Base-by-base conservation (phyloP, 1,284 basidiomycete species). In the Meira miltonrushii region DNA sequence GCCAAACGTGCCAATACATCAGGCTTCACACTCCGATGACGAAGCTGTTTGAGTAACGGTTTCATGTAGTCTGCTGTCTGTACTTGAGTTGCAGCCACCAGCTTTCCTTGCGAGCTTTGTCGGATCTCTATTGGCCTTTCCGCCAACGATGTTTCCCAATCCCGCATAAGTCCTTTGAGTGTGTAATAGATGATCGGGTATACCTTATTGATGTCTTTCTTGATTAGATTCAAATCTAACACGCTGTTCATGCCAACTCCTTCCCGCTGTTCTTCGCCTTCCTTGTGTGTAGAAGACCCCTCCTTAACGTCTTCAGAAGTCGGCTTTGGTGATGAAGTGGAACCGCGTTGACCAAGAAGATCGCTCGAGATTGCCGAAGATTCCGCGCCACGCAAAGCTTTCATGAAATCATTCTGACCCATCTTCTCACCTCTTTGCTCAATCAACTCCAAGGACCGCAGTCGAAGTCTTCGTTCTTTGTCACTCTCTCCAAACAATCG, bases 101-200 rank as follows among this genome's bases (percentile, higher is more conserved):
- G 81, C 79, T 92, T 96, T 21, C 95, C 95, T 74, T 94, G 91
- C 0, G 85, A 88, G 1, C 90, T 88, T 23, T 86, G 87, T 74
- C 92, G 92, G 64, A 96, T 81, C 12, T 81, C 75, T 37, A 55
- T 43, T 58, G 92, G 91, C 69, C 94, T 83, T 61, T 90, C 87
- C 57, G 90, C 90, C 85, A 99, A 88, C 57, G 87, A 88, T 71
- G 90, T 87, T 66, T 88, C 93, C 95, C 95, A 99, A 74, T 98
- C 95, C 73, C 90, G 90, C 59, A 98, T 81, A 1, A 88, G 87
- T 54, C 62, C 81, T 75, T 98, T 98, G 63, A 98, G 82, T 1
- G 92, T 92, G 79, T 94, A 93, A 79, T 98, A 99, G 61, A 99
- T 95, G 72, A 96, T 83, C 1, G 95, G 95, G 77, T 99, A 97